Evolutionary conservation across 75 land plant species (phyloP).

Genomic region (Picea glauca): DNA sequence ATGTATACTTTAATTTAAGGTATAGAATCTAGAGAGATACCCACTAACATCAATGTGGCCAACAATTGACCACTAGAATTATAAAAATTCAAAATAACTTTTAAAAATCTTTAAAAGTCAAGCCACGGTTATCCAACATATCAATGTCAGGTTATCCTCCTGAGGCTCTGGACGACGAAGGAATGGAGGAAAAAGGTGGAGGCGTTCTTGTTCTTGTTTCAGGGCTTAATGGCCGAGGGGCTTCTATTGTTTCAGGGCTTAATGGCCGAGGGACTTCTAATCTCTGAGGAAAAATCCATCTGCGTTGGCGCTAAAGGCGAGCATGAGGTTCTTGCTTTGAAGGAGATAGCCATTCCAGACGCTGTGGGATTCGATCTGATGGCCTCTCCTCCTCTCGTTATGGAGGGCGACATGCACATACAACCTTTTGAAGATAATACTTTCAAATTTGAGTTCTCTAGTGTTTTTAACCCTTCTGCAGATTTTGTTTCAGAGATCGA

Average conservation of each 20-base stretch:
- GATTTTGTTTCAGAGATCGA: slow-evolving; percentile 27
- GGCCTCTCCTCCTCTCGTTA: background rate
- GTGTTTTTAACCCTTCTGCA: slow-evolving; percentile 21
- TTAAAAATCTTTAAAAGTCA: too few species aligned
- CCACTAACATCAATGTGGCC: too few species aligned
- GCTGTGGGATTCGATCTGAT: too few species aligned
- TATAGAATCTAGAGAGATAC: too few species aligned
- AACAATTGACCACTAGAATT: too few species aligned
- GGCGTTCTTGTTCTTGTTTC: slow-evolving; percentile 57
- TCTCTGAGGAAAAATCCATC: too few species aligned
- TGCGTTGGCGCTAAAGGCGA: too few species aligned
- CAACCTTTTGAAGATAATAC: slow-evolving; percentile 15
- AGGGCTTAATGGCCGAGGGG: slow-evolving; percentile 37
- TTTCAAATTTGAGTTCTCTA: slow-evolving; percentile 29
- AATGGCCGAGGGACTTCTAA: slow-evolving; percentile 16
- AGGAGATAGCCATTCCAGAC: too few species aligned
- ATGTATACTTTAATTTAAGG: too few species aligned
- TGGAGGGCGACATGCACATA: background rate
- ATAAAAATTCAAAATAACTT: too few species aligned
- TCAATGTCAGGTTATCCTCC: background rate
- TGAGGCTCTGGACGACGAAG: slow-evolving; percentile 51
- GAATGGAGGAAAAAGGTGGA: slow-evolving; percentile 66
- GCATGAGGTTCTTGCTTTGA: too few species aligned
- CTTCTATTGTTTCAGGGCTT: slow-evolving; percentile 54
- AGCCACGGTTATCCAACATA: too few species aligned